These are phyloP conservation scores for Gnomoniopsis smithogilvyi DNA, from an alignment of 2,329 filamentous ascomycete genomes.

Conservation along the genomic window DNA sequence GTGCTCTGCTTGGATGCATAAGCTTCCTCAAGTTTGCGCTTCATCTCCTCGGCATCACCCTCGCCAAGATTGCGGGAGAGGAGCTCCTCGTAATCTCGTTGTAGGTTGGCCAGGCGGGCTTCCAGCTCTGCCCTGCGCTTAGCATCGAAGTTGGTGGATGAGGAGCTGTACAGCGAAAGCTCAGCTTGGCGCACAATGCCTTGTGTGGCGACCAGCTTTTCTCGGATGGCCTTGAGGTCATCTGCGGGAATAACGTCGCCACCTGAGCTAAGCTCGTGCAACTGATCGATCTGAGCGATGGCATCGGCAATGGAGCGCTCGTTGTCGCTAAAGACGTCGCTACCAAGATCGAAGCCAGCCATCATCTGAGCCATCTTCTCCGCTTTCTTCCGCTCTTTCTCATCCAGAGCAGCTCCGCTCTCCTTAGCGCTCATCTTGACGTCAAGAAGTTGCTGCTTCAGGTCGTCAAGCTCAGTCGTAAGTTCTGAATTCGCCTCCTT, in stretches of 20 bases:
- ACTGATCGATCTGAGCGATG: constrained; percentile 76
- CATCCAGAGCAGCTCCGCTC: constrained; percentile 81
- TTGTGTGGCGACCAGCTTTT: constrained; percentile 82
- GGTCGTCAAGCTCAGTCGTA: constrained; percentile 85
- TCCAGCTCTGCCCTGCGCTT: constrained; percentile 75
- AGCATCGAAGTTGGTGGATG: constrained; percentile 61
- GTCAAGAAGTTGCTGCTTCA: constrained; percentile 94
- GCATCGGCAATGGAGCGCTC: constrained; percentile 80
- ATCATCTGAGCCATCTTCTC: constrained; percentile 99
- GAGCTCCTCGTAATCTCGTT: constrained; percentile 81
- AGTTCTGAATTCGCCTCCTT: constrained; percentile 96
- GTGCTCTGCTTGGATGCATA: constrained; percentile 73
- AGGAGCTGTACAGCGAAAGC: constrained; percentile 71
- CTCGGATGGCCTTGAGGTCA: constrained; percentile 72
- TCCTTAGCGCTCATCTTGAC: constrained; percentile 97
- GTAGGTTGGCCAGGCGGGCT: constrained; percentile 67
- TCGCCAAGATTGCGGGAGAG: constrained; percentile 76
- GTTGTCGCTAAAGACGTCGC: constrained; percentile 90
- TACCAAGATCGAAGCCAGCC: constrained; percentile 93
- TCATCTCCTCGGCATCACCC: constrained; percentile 79
- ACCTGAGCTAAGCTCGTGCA: constrained; percentile 71
- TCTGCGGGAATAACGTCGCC: constrained; percentile 81
- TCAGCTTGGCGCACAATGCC: constrained; percentile 92
- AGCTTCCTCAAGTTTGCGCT: constrained; percentile 71
- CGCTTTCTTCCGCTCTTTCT: constrained; percentile 98